Evolutionary conservation across 169 alveolate species (phyloP).

Genomic region (Plasmodium inui): DNA sequence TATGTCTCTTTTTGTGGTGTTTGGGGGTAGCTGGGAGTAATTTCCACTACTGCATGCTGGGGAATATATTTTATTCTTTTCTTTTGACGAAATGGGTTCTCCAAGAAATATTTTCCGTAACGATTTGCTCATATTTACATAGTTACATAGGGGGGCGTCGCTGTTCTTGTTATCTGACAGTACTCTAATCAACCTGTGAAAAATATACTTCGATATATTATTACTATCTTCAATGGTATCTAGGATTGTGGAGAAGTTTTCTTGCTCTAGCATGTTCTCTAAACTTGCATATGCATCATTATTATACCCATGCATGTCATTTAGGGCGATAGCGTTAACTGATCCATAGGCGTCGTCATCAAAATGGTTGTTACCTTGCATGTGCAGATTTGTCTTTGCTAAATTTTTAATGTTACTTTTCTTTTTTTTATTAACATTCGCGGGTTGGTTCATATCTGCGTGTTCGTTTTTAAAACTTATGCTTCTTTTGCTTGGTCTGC

Average conservation of each 20-base stretch:
- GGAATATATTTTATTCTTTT: neutral
- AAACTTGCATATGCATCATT: neutral
- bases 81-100: neutral
- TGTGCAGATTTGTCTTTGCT: neutral
- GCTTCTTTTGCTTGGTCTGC: conserved; percentile 53
- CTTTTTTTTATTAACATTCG: conserved; percentile 16
- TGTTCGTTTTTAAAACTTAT: neutral
- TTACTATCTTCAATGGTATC: conserved; percentile 40
- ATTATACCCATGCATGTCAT: conserved; percentile 24
- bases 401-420: conserved; percentile 18
- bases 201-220: conserved; percentile 62
- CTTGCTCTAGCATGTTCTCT: conserved; percentile 59
- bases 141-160: conserved; percentile 10
- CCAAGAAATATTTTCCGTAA: conserved; percentile 19
- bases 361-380: neutral
- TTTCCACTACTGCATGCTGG: neutral
- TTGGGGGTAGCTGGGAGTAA: neutral
- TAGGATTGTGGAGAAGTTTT: conserved; percentile 18
- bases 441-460: neutral
- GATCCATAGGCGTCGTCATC: neutral
- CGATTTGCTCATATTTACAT: conserved; percentile 53
- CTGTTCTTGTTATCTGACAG: conserved; percentile 14
- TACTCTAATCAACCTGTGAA: conserved; percentile 13
- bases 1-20: conserved; percentile 23
- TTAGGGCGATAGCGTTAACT: neutral